A percentile compares a stretch with the other conserved stretches of the same genome.
Conservation (phyloP, 2,329 filamentous ascomycete species). For the Capronia americana region DNA sequence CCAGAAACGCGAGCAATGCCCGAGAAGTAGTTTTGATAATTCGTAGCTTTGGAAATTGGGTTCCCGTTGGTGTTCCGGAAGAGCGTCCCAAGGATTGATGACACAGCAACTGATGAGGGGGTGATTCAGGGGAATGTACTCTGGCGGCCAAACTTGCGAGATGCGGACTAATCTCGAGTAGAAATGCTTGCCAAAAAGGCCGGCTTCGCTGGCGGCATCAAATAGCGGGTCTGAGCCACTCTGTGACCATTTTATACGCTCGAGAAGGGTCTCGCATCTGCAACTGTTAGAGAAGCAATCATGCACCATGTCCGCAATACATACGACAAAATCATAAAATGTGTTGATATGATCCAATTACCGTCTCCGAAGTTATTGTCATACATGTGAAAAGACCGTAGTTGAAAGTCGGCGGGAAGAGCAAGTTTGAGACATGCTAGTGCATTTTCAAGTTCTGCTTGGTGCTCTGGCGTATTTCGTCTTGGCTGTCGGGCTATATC, state of each 20-base stretch:
- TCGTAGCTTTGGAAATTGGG: slow-evolving; percentile 11
- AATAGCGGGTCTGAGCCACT: neutral
- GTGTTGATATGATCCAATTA: slow-evolving; percentile 28
- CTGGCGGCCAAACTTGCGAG: slow-evolving; percentile 19
- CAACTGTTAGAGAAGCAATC: neutral
- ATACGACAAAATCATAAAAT: slow-evolving; percentile 26
- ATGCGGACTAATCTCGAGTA: slow-evolving; percentile 14
- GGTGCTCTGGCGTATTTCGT: neutral
- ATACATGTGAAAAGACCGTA: slow-evolving; percentile 16
- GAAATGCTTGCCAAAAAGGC: slow-evolving; percentile 8
- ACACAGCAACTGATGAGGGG: slow-evolving; percentile 21
- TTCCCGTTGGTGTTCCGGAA: neutral
- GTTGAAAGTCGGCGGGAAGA: slow-evolving; percentile 18
- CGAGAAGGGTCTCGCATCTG: slow-evolving; percentile 18
- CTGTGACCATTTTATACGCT: slow-evolving; percentile 8
- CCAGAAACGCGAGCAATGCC: slow-evolving; percentile 22
- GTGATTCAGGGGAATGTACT: slow-evolving; percentile 15
- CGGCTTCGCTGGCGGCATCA: neutral
- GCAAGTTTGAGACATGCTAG: slow-evolving; percentile 20
- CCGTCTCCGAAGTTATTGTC: slow-evolving; percentile 6
- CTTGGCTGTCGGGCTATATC: slow-evolving; percentile 6
- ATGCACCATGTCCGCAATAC: neutral
- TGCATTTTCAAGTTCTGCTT: slow-evolving; percentile 12
- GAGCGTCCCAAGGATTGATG: slow-evolving; percentile 18
- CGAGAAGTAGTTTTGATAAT: slow-evolving; percentile 13